Percentiles rank a stretch among this genome's conserved stretches.
Evolutionary conservation across 257 asterid genomes (phyloP).

Genomic region (Nicotiana attenuata): DNA sequence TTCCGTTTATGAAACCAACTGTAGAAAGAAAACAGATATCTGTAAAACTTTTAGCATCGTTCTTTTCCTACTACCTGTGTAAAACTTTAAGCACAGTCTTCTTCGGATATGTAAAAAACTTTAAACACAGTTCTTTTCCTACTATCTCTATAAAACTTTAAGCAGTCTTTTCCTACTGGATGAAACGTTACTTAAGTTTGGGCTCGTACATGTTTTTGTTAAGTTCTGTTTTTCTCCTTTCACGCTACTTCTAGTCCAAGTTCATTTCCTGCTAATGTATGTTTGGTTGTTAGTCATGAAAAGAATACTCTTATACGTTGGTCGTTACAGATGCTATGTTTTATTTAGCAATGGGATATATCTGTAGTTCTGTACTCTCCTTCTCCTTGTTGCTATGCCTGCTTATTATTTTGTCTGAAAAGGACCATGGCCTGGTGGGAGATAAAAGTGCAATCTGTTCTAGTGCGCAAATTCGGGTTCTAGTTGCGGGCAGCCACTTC

Average conservation of each 20-base stretch:
- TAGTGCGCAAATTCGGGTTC: constrained; percentile 10
- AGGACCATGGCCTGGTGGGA: constrained; percentile 13
- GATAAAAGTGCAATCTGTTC: constrained; percentile 17
- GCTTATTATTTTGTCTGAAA: constrained; percentile 7
- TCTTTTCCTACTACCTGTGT: background rate
- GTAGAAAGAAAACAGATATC: background rate
- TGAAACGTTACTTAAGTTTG: background rate
- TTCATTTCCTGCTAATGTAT: background rate
- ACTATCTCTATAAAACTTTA: background rate
- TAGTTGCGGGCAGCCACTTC: constrained; percentile 19
- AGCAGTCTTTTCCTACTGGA: background rate
- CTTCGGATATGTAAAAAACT: background rate
- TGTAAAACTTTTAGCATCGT: background rate
- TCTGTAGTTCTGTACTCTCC: background rate
- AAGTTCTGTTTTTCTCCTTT: background rate
- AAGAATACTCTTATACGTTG: background rate
- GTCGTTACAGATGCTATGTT: background rate
- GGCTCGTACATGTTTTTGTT: background rate
- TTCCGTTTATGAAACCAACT: background rate
- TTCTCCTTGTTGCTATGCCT: background rate
- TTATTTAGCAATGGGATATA: background rate
- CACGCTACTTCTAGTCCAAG: background rate
- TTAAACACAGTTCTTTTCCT: background rate
- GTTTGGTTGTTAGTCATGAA: background rate
- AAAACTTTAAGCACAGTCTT: background rate